Percentiles rank a stretch among this genome's conserved stretches.
phyloP scores from a whole-genome alignment of 2,329 filamentous ascomycete genomes.

The Hysterium pulicare region DNA sequence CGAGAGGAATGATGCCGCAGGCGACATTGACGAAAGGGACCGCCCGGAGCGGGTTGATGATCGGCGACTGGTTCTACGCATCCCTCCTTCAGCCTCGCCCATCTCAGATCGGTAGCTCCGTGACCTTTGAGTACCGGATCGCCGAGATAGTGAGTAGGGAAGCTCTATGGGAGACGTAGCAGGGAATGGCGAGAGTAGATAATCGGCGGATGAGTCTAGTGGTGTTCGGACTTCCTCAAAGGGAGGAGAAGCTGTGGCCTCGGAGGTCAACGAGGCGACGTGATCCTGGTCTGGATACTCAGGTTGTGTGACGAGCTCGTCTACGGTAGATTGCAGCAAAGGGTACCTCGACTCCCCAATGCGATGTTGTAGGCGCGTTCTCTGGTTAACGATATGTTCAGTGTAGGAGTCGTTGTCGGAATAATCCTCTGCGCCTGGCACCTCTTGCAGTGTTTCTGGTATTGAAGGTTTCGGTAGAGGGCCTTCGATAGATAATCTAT shows the following conservation, averaged over 20 bases:
- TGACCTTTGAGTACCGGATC: constrained; percentile 25
- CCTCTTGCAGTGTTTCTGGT: constrained; percentile 17
- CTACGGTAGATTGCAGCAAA: constrained; percentile 33
- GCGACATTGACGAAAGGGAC: constrained; percentile 51
- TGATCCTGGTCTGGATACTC: constrained; percentile 29
- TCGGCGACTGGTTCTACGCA: constrained; percentile 35
- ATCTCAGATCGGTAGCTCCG: constrained; percentile 32
- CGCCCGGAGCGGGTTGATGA: constrained; percentile 49
- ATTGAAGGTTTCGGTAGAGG: constrained; percentile 33
- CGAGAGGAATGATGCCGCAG: constrained; percentile 57
- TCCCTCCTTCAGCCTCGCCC: constrained; percentile 27
- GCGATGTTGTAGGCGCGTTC: constrained; percentile 20
- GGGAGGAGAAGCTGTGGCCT: constrained; percentile 37
- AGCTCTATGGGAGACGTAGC: constrained; percentile 36
- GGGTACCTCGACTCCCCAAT: constrained; percentile 29
- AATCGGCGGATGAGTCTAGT: constrained; percentile 30
- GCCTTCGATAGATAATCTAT: constrained; percentile 35
- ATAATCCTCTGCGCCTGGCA: constrained; percentile 25
- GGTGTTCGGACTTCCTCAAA: constrained; percentile 39
- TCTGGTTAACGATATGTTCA: constrained; percentile 25
- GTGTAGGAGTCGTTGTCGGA: constrained; percentile 30
- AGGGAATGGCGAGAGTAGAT: constrained; percentile 31
- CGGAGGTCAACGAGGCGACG: constrained; percentile 42
- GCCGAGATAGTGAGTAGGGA: constrained; percentile 24
- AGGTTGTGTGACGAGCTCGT: constrained; percentile 16